Conservation (phyloP, 495 filamentous ascomycete genomes). For the Aspergillus kassunensis region DNA sequence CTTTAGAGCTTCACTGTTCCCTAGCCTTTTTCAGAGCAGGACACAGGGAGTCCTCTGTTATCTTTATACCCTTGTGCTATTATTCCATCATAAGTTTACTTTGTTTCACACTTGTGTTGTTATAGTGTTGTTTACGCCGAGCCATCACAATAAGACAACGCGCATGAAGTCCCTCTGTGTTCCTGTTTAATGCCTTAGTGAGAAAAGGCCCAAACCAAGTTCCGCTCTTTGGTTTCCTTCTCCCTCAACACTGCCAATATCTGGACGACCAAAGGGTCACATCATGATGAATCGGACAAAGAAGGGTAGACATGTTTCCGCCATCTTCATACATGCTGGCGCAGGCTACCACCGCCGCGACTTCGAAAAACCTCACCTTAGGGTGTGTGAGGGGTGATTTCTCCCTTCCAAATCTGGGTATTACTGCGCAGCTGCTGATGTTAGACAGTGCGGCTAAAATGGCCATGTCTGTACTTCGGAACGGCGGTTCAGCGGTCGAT, state of each 20-base stretch:
- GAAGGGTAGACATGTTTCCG: conserved; percentile 46
- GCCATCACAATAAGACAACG: not conserved
- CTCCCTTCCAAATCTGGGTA: not conserved
- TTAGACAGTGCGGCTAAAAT: conserved; percentile 65
- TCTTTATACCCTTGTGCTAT: not conserved
- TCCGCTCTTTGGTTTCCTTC: not conserved
- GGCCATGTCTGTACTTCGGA: conserved; percentile 73
- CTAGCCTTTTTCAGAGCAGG: not conserved
- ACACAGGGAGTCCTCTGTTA: not conserved
- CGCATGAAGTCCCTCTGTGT: not conserved
- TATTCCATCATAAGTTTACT: not conserved
- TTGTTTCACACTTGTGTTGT: not conserved
- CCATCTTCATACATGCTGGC: conserved; percentile 94
- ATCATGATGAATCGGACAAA: conserved; percentile 28
- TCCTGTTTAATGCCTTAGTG: conserved; percentile 7
- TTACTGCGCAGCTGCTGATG: conserved; percentile 6
- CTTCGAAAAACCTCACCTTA: conserved; percentile 79
- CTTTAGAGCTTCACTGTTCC: not conserved
- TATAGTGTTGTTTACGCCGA: not conserved
- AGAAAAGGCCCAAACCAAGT: not conserved
- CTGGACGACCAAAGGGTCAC: not conserved
- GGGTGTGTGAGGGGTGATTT: conserved; percentile 82
- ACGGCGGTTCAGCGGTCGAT: conserved; percentile 76
- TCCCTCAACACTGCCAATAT: not conserved
- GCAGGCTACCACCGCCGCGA: conserved; percentile 87